These are phyloP conservation scores for Carallia brachiata DNA, from an alignment of 345 rosid genomes.

Conservation along the genomic window DNA sequence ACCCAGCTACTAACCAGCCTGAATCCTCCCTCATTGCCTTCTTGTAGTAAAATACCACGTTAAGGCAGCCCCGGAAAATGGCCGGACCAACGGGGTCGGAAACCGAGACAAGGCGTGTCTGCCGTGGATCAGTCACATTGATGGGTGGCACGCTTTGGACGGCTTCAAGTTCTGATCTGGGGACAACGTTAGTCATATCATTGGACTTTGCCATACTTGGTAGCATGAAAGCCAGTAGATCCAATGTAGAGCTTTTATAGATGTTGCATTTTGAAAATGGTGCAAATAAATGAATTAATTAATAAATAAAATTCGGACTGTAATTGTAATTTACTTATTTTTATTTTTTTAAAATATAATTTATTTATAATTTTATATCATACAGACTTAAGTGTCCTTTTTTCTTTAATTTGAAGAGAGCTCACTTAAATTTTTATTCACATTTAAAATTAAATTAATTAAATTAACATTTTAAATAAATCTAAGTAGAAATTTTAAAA, in stretches of 20 bases:
- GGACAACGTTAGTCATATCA: not conserved
- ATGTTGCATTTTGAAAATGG: too few relatives aligned
- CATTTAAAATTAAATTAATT: too few relatives aligned
- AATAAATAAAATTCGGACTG: too few relatives aligned
- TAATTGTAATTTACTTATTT: too few relatives aligned
- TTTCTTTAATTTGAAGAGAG: too few relatives aligned
- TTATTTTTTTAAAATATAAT: too few relatives aligned
- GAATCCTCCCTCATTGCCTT: slow-evolving; percentile 39
- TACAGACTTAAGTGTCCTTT: too few relatives aligned
- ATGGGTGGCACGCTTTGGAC: slow-evolving; percentile 52
- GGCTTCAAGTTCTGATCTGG: slow-evolving; percentile 42
- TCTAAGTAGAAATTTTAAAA: too few relatives aligned
- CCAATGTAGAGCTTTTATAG: not conserved
- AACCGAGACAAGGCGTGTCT: slow-evolving; percentile 35
- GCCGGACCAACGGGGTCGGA: slow-evolving; percentile 31
- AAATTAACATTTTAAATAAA: too few relatives aligned
- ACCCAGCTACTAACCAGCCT: slow-evolving; percentile 64
- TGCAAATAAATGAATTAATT: too few relatives aligned
- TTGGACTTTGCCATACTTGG: slow-evolving; percentile 21
- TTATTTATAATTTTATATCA: too few relatives aligned
- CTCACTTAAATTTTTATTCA: too few relatives aligned
- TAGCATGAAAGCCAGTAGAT: not conserved
- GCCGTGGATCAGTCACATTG: slow-evolving; percentile 49
- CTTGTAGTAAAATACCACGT: slow-evolving; percentile 49
- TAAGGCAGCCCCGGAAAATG: slow-evolving; percentile 45